A percentile compares a stretch with the other conserved stretches of the same genome.
Conservation (phyloP, 2,329 filamentous ascomycete genomes). For the Emmonsia crescens region DNA sequence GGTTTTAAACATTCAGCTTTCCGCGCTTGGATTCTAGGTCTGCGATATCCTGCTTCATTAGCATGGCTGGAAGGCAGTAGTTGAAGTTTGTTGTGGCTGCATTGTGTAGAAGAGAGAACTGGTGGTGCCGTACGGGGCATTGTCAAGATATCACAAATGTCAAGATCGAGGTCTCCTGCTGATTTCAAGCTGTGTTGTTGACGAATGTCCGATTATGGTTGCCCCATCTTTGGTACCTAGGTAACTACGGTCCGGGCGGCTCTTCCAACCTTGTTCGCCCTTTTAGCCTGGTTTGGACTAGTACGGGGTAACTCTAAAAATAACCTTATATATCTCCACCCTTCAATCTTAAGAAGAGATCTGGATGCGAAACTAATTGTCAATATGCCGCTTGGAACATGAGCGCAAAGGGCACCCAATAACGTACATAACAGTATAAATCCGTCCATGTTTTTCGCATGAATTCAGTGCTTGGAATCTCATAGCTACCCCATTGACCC, state of each 20-base stretch:
- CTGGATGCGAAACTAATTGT: too few species aligned
- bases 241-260: too few species aligned
- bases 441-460: too few species aligned
- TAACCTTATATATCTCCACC: neutral
- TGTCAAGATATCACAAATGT: neutral
- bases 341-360: too few species aligned
- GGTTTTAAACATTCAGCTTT: neutral
- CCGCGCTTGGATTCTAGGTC: neutral
- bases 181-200: neutral
- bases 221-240: neutral
- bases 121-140: neutral
- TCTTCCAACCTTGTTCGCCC: neutral
- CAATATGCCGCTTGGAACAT: too few species aligned
- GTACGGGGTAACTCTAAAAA: neutral
- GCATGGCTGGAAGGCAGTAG: neutral
- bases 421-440: too few species aligned
- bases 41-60: neutral
- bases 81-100: neutral
- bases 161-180: neutral
- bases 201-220: neutral
- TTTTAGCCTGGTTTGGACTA: neutral
- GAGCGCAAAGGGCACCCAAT: too few species aligned
- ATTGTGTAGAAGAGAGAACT: neutral
- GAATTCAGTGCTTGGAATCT: too few species aligned
- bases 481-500: too few species aligned